These are phyloP conservation scores for Eucalyptus fibrosa DNA, from an alignment of 345 rosid species.

Conservation along the genomic window DNA sequence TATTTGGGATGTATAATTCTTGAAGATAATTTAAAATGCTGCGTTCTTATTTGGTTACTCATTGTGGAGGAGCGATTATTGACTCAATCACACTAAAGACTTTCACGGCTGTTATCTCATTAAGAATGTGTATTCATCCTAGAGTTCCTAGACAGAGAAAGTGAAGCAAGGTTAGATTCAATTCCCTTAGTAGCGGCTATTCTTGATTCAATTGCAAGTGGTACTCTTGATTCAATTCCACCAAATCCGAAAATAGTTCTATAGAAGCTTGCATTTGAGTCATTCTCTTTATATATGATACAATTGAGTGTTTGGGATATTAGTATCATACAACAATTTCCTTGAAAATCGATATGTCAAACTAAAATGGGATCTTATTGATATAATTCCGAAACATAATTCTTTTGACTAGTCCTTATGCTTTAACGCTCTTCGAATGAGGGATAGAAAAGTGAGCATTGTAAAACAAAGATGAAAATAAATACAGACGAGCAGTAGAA, in stretches of 20 bases:
- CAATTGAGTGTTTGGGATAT: neutral
- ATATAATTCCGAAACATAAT: too few relatives aligned
- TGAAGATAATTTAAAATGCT: neutral
- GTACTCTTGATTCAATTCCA: too few relatives aligned
- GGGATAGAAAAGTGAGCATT: neutral
- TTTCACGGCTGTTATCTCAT: rapidly evolving
- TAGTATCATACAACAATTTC: neutral
- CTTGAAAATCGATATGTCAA: neutral
- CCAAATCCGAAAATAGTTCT: too few relatives aligned
- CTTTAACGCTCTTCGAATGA: neutral
- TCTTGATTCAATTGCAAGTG: too few relatives aligned
- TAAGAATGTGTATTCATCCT: too few relatives aligned
- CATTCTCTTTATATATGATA: neutral
- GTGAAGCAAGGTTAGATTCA: too few relatives aligned
- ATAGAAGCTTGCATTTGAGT: too few relatives aligned
- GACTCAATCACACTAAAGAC: too few relatives aligned
- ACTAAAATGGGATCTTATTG: neutral
- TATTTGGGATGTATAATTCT: neutral
- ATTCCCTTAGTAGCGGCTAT: too few relatives aligned
- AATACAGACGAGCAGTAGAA: neutral
- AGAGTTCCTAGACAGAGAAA: too few relatives aligned
- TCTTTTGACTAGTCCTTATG: neutral
- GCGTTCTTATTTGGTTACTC: neutral
- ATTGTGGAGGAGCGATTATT: rapidly evolving
- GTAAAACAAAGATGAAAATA: neutral